A percentile compares a stretch with the other conserved stretches of the same genome.
These are phyloP conservation scores for Nicotiana undulata DNA, from an alignment of 257 asterid genomes.

Conservation along the genomic window DNA sequence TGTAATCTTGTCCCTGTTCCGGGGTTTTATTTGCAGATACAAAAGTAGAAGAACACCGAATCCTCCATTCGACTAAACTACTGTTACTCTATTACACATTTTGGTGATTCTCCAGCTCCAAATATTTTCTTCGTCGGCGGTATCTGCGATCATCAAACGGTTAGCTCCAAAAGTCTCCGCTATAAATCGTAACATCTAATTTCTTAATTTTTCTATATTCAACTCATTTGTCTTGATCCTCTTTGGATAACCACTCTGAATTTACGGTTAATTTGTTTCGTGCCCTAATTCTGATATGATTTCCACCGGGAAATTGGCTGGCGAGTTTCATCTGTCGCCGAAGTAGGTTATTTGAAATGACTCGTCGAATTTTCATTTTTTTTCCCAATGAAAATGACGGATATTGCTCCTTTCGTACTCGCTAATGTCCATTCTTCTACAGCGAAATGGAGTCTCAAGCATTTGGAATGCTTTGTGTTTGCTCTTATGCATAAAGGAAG, in stretches of 20 bases:
- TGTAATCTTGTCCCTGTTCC: neutral
- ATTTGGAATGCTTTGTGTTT: no score
- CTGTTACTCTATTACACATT: neutral
- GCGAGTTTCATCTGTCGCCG: neutral
- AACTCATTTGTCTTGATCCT: neutral
- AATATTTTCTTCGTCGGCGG: neutral
- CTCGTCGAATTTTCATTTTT: neutral
- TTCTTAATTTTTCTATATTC: neutral
- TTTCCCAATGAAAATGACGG: neutral
- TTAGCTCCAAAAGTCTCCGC: neutral
- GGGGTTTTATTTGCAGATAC: neutral
- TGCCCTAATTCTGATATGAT: neutral
- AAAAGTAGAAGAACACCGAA: neutral
- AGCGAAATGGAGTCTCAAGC: neutral
- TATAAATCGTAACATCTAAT: neutral
- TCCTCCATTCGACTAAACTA: neutral
- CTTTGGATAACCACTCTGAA: neutral
- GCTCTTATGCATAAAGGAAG: neutral
- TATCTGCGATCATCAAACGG: neutral
- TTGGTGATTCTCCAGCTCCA: neutral
- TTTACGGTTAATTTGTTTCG: neutral
- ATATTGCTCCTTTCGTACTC: neutral
- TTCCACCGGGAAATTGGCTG: no score
- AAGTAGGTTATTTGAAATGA: neutral
- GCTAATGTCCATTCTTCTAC: neutral